These are phyloP conservation scores for Curvularia sp. DNA, from an alignment of 2,329 filamentous ascomycete species.

Conservation along the genomic window DNA sequence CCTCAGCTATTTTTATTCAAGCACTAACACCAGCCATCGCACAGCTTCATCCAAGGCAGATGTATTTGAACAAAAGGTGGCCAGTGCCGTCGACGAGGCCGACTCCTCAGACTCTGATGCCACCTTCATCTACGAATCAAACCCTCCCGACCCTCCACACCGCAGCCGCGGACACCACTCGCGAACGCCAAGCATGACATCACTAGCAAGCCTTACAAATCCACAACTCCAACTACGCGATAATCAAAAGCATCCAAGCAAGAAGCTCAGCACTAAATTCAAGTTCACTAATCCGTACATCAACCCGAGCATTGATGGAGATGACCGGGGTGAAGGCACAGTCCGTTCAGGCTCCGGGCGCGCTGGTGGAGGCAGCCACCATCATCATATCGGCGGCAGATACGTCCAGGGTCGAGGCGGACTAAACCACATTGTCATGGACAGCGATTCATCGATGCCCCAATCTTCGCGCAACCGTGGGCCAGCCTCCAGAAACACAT, in stretches of 20 bases:
- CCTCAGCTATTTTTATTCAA: slow-evolving; percentile 45
- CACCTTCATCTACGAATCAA: slow-evolving; percentile 98
- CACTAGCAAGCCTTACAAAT: slow-evolving; percentile 73
- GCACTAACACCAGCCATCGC: slow-evolving; percentile 47
- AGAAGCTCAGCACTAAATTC: slow-evolving; percentile 98
- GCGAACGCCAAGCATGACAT: slow-evolving; percentile 91
- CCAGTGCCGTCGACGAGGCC: slow-evolving; percentile 92
- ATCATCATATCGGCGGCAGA: slow-evolving; percentile 81
- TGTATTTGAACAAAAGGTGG: slow-evolving; percentile 96
- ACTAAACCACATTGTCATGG: slow-evolving; percentile 71
- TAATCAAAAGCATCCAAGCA: slow-evolving; percentile 66
- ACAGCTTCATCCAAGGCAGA: slow-evolving; percentile 93
- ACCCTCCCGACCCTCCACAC: slow-evolving; percentile 71
- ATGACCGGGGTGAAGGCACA: slow-evolving; percentile 52
- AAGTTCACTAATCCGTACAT: slow-evolving; percentile 85
- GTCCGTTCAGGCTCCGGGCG: slow-evolving; percentile 53
- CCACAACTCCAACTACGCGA: slow-evolving; percentile 64
- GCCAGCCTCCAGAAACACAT: slow-evolving; percentile 66
- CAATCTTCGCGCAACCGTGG: slow-evolving; percentile 70
- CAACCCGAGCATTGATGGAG: slow-evolving; percentile 62
- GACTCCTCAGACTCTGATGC: slow-evolving; percentile 98
- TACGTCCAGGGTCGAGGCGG: slow-evolving; percentile 75
- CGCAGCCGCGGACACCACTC: slow-evolving; percentile 83
- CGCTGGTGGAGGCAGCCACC: slow-evolving; percentile 69
- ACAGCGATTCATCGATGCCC: slow-evolving; percentile 68